phyloP scores from a whole-genome alignment of 2,329 filamentous ascomycete genomes.

The Aspergillus fijiensis region DNA sequence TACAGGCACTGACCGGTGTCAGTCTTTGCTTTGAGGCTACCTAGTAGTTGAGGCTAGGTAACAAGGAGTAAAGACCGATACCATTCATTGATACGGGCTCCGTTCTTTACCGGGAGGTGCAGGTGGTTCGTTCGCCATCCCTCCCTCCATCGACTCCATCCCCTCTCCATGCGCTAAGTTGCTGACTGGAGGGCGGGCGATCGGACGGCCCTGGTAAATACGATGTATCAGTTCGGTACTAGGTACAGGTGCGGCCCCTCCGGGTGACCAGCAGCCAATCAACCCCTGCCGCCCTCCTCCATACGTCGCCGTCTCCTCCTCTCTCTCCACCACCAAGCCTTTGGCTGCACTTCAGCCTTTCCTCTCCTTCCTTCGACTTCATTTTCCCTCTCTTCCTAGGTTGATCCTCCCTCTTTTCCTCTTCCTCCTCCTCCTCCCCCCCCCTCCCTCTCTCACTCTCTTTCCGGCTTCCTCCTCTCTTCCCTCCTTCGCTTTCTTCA shows the following conservation, averaged over 20 bases:
- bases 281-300: constrained; percentile 14
- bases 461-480: constrained; percentile 15
- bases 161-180: neutral
- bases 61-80: constrained; percentile 1
- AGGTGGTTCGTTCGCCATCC: constrained; percentile 9
- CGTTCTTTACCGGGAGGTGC: constrained; percentile 8
- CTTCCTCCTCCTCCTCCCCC: constrained; percentile 12
- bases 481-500: constrained; percentile 10
- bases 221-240: constrained; percentile 8
- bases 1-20: neutral
- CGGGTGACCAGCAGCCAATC: constrained; percentile 9
- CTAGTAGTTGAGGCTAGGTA: neutral
- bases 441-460: constrained; percentile 11
- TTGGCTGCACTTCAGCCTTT: constrained; percentile 17
- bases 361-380: constrained; percentile 21
- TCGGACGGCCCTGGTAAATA: constrained; percentile 16
- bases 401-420: constrained; percentile 17
- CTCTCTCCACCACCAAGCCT: constrained; percentile 12
- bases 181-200: constrained; percentile 15
- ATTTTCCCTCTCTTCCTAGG: constrained; percentile 18
- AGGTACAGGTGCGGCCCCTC: constrained; percentile 6
- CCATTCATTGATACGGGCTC: neutral
- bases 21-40: constrained; percentile 1
- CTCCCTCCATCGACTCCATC: neutral
- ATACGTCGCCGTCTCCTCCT: constrained; percentile 15